Evolutionary conservation across 1,284 basidiomycete species (phyloP), one percentile per base, ranked within the genome.

Genomic region (Puccinia hordei): DNA sequence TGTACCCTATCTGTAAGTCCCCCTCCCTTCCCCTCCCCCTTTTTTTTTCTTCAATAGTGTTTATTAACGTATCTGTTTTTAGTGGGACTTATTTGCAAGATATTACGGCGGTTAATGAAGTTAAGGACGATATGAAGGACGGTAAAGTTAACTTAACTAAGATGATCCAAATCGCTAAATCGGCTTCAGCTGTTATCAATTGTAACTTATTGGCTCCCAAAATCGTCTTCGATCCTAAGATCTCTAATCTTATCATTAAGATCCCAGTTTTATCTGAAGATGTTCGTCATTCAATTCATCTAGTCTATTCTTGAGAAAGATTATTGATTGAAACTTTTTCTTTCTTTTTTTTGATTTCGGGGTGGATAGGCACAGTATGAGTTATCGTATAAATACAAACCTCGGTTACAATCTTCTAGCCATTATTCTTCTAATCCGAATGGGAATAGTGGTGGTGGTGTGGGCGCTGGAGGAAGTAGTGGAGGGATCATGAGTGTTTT

Each of bases 61-160:
- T 30, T 33, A 59, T 59, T 33, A 27, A 33, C 6, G 15, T 33
- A 2, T 4, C 8, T 46, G 22, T 30, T 49, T 41, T 74, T 22
- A 84, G 84, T 15, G 85, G 85, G n/a, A 83, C 84, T 0, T 84
- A 85, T 59, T 73, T 85, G 27, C 85, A 85, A 81, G 85, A 85
- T 61, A 82, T 85, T 41, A 85, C 83, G 1, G 81, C 82, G 19
- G 71, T 83, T 41, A 82, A 85, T 73, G 85, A 85, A 68, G 82
- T 83, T 71, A 84, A 83, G 66, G 80, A 81, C 13, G 85, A 85
- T 74, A 83, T 84, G 81, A 80, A 82, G 4, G 82, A 83, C 74
- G 84, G 83, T 19, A 83, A 82, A n/a, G 83, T 84, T 44, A 85
- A 85, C 66, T 84, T 84, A 83, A 83, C 81, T 27, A 85, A 85